Percentiles rank a stretch among this genome's conserved stretches.
These are phyloP conservation scores for Yarrowia sp. DNA, from an alignment of 805 yeast species.

Conservation along the genomic window DNA sequence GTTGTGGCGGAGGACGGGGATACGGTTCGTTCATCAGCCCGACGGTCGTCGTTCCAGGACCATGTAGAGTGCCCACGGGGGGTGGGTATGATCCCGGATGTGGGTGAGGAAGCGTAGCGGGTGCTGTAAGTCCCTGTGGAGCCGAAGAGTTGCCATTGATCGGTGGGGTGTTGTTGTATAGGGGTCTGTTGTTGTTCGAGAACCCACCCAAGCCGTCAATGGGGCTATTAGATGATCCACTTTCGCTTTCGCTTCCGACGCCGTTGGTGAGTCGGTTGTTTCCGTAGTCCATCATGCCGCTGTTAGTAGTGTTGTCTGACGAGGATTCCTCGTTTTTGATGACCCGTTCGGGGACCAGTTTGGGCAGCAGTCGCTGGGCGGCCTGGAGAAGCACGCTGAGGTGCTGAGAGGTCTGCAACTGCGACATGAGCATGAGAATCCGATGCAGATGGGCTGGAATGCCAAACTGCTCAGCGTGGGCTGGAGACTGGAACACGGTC, in stretches of 20 bases:
- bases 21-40: slow-evolving; percentile 19
- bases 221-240: slow-evolving; percentile 12
- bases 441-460: slow-evolving; percentile 15
- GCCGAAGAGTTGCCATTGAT: not conserved
- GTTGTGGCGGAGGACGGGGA: not conserved
- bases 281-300: not conserved
- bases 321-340: slow-evolving; percentile 8
- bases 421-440: slow-evolving; percentile 32
- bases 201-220: not conserved
- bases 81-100: slow-evolving; percentile 18
- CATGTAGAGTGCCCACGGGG: slow-evolving; percentile 9
- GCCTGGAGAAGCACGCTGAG: slow-evolving; percentile 6
- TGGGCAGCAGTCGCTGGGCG: slow-evolving; percentile 15
- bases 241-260: not conserved
- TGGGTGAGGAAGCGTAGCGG: not conserved
- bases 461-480: slow-evolving; percentile 23
- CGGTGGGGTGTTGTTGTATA: not conserved
- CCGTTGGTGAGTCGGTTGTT: not conserved
- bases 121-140: not conserved
- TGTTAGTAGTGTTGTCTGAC: not conserved
- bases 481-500: slow-evolving; percentile 6
- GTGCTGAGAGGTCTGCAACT: slow-evolving; percentile 18
- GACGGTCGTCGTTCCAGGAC: slow-evolving; percentile 3
- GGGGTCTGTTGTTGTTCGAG: not conserved
- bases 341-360: slow-evolving; percentile 2